Conservation (phyloP, 768 basidiomycete genomes). For the Asterophora parasitica region DNA sequence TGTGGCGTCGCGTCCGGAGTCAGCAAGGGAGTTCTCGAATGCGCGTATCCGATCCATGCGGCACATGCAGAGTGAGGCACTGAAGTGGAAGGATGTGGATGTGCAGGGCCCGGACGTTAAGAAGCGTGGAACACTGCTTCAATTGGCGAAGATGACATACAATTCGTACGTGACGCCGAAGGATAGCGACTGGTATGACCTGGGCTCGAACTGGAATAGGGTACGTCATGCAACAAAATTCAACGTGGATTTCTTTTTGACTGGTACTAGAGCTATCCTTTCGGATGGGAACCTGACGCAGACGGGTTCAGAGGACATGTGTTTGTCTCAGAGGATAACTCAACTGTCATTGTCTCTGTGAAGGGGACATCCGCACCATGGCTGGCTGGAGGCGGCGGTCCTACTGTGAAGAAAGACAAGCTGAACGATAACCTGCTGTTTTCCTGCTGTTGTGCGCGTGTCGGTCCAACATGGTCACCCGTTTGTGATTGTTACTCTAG, state of each 20-base stretch:
- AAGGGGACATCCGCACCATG: constrained; percentile 90
- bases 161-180: constrained; percentile 67
- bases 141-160: constrained; percentile 84
- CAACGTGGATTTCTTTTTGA: not conserved
- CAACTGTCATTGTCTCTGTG: constrained; percentile 81
- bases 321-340: constrained; percentile 79
- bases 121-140: constrained; percentile 65
- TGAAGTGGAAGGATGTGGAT: constrained; percentile 64
- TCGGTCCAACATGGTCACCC: constrained; percentile 91
- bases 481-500: constrained; percentile 87
- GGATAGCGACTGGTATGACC: constrained; percentile 65
- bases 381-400: constrained; percentile 65
- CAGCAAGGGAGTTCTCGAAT: constrained; percentile 31
- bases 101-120: constrained; percentile 67
- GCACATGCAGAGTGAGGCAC: constrained; percentile 31
- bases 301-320: constrained; percentile 92
- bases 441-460: constrained; percentile 92
- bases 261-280: constrained; percentile 51
- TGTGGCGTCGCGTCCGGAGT: constrained; percentile 43
- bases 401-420: constrained; percentile 86
- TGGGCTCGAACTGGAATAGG: constrained; percentile 58
- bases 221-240: constrained; percentile 29
- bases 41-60: constrained; percentile 34
- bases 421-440: constrained; percentile 94
- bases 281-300: constrained; percentile 88